phyloP scores from a whole-genome alignment of 2,329 filamentous ascomycete species.

The Hortaea werneckii region DNA sequence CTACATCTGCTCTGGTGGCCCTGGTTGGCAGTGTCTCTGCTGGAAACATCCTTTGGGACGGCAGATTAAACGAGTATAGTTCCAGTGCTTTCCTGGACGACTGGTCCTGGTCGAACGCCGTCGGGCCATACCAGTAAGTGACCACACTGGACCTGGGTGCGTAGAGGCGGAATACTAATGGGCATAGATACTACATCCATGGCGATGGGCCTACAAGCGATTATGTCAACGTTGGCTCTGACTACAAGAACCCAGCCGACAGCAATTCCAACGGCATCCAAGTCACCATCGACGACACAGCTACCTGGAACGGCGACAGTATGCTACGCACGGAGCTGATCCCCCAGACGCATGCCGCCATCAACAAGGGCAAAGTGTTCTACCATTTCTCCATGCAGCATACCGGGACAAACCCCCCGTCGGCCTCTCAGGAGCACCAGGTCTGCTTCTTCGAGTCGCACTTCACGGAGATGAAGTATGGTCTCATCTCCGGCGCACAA shows the following conservation, averaged over 20 bases:
- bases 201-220: slow-evolving; percentile 45
- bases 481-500: slow-evolving; percentile 44
- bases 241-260: slow-evolving; percentile 58
- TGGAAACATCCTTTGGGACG: slow-evolving; percentile 52
- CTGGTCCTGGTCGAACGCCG: slow-evolving; percentile 53
- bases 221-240: slow-evolving; percentile 52
- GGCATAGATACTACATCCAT: slow-evolving; percentile 56
- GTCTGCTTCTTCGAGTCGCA: slow-evolving; percentile 56
- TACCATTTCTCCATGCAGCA: slow-evolving; percentile 64
- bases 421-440: slow-evolving; percentile 56
- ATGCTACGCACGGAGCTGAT: slow-evolving; percentile 60
- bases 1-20: slow-evolving; percentile 10
- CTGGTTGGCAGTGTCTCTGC: slow-evolving; percentile 20
- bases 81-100: slow-evolving; percentile 45
- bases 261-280: slow-evolving; percentile 51
- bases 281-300: slow-evolving; percentile 53
- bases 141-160: too few species aligned
- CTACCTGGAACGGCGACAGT: slow-evolving; percentile 59
- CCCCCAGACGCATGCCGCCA: slow-evolving; percentile 55
- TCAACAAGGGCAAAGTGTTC: slow-evolving; percentile 56
- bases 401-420: slow-evolving; percentile 49
- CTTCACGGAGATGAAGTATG: slow-evolving; percentile 66
- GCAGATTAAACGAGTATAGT: slow-evolving; percentile 52
- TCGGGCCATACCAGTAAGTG: slow-evolving; percentile 52
- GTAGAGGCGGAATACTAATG: too few species aligned